Evolutionary conservation across 192 early-diverging fungal genomes (phyloP), one percentile per base, ranked within the genome.

Genomic region (Podila clonocystis): DNA sequence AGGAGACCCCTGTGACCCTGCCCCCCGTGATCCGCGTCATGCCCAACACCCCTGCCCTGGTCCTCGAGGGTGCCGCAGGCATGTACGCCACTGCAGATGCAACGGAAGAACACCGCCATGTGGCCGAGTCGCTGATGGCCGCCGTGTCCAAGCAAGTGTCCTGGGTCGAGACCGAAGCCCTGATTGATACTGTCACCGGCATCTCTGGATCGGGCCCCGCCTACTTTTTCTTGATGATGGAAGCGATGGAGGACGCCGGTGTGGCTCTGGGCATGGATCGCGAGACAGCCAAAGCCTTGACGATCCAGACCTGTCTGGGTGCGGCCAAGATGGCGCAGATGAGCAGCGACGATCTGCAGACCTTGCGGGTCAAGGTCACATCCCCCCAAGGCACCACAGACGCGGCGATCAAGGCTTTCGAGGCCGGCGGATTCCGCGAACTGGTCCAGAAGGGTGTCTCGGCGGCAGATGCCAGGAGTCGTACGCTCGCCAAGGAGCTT

Each of bases 41-140:
- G 97, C 97, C 97, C 74, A 98, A 98, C 75, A 98, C 97, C 34
- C 97, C 97, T 45, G 93, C 97, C 17, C 77, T 98, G 28, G 91
- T 96, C 4, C 84, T 85, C 50, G 93, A 97, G 82, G 97, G 97
- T 34, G 97, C 97, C 3, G 89, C 94, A 12, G 97, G 96, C 20
- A 72, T 97, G 82, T 97, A 87, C 70, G 95, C 95, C 4, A 88
- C 89, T 20, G 63, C 72, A 1, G 82, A 69, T 0, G 93, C 96
- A 19, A 89, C 87, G 8, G 79, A 73, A 9, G 80, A 78, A 52
- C 95, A 97, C 70, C 89, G 90, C 52, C 65, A 82, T 13, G 84
- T 91, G 58, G 91, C 96, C 20, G 89, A 91, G 68, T 87, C 85
- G 8, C 89, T 98, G 20, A 85, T 95, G 65, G 73, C 78, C 24